These are phyloP conservation scores for Cyclocybe aegerita DNA, from an alignment of 768 basidiomycete species.

Conservation along the genomic window DNA sequence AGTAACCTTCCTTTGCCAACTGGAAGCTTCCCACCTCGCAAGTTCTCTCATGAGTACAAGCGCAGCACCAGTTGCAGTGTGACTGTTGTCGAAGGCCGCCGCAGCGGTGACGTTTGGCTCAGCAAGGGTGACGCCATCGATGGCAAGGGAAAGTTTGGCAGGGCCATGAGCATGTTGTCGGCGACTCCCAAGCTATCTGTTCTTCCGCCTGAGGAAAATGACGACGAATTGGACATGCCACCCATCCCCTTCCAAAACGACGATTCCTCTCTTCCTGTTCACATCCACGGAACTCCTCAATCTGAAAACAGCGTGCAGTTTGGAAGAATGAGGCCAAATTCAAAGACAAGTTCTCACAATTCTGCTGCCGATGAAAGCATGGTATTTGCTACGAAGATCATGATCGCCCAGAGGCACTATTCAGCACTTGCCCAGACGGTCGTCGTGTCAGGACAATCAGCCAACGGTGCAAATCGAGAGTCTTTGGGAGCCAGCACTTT, in stretches of 20 bases:
- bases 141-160: slow-evolving; percentile 58
- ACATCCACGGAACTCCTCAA: slow-evolving; percentile 50
- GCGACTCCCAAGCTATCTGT: slow-evolving; percentile 69
- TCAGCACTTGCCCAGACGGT: slow-evolving; percentile 69
- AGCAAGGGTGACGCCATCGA: slow-evolving; percentile 71
- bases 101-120: slow-evolving; percentile 76
- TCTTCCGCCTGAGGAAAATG: slow-evolving; percentile 53
- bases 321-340: slow-evolving; percentile 49
- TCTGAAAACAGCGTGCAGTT: slow-evolving; percentile 60
- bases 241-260: slow-evolving; percentile 63
- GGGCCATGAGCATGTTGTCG: slow-evolving; percentile 61
- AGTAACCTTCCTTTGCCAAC: slow-evolving; percentile 45
- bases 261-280: slow-evolving; percentile 38
- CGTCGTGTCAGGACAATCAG: slow-evolving; percentile 46
- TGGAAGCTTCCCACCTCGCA: slow-evolving; percentile 37
- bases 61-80: slow-evolving; percentile 61
- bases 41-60: slow-evolving; percentile 58
- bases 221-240: slow-evolving; percentile 49
- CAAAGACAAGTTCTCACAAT: slow-evolving; percentile 54
- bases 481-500: slow-evolving; percentile 30
- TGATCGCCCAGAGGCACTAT: slow-evolving; percentile 74
- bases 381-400: slow-evolving; percentile 54
- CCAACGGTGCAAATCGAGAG: slow-evolving; percentile 26
- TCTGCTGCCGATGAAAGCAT: slow-evolving; percentile 52
- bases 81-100: slow-evolving; percentile 68